Percentiles rank a stretch among this genome's conserved stretches.
These are phyloP conservation scores for Neofusicoccum kwambonambiense DNA, from an alignment of 2,329 filamentous ascomycete genomes.

Conservation along the genomic window DNA sequence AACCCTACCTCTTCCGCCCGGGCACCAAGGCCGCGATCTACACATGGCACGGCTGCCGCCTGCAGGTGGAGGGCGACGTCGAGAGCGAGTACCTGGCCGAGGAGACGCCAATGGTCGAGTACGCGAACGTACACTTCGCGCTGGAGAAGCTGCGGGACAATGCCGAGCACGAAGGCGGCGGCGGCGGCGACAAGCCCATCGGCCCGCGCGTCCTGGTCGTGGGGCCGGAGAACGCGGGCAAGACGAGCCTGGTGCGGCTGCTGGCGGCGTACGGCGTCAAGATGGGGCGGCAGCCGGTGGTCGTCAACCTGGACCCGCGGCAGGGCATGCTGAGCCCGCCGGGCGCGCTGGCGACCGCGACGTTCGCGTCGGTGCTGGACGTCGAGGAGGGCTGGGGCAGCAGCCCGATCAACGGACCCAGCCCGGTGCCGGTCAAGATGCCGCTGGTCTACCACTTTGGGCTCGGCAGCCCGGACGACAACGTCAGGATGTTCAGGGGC, in stretches of 20 bases:
- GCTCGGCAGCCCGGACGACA: constrained; percentile 68
- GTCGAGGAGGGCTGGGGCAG: constrained; percentile 86
- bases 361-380: constrained; percentile 84
- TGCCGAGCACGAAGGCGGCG: constrained; percentile 39
- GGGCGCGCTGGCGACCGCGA: constrained; percentile 80
- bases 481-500: constrained; percentile 68
- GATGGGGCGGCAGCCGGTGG: constrained; percentile 70
- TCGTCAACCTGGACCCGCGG: constrained; percentile 80
- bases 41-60: constrained; percentile 85
- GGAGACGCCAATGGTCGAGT: constrained; percentile 74
- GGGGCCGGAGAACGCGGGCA: constrained; percentile 75
- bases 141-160: constrained; percentile 70
- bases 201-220: constrained; percentile 84
- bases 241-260: constrained; percentile 76
- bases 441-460: constrained; percentile 91
- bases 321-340: constrained; percentile 61
- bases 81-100: constrained; percentile 68
- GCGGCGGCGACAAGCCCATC: constrained; percentile 35
- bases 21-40: constrained; percentile 84
- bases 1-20: constrained; percentile 69
- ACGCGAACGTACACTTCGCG: constrained; percentile 84
- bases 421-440: constrained; percentile 83
- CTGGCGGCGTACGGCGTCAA: constrained; percentile 78
- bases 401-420: constrained; percentile 87
- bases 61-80: constrained; percentile 74